Evolutionary conservation across 2,329 filamentous ascomycete genomes (phyloP).

Genomic region (Penicillium decumbens): DNA sequence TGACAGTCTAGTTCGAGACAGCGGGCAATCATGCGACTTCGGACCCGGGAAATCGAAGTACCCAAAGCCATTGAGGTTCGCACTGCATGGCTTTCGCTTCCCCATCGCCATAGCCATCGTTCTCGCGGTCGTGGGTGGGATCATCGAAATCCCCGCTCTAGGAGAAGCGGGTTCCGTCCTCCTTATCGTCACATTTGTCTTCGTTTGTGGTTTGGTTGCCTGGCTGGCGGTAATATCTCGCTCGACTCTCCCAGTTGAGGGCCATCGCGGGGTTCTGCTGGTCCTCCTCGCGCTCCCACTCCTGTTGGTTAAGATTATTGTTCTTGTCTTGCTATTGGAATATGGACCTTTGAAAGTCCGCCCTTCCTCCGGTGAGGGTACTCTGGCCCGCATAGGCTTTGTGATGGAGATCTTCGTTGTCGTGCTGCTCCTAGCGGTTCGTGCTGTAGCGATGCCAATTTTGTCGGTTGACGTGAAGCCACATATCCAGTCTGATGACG

Average conservation of each 20-base stretch:
- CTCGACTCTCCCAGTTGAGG: slow-evolving; percentile 14
- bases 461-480: slow-evolving; percentile 1
- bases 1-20: slow-evolving; percentile 1
- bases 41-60: slow-evolving; percentile 26
- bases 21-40: slow-evolving; percentile 25
- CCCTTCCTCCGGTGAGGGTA: slow-evolving; percentile 11
- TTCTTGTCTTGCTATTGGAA: slow-evolving; percentile 21
- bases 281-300: slow-evolving; percentile 20
- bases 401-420: slow-evolving; percentile 26
- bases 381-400: slow-evolving; percentile 23
- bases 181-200: slow-evolving; percentile 22
- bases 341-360: slow-evolving; percentile 19
- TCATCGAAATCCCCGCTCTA: slow-evolving; percentile 15
- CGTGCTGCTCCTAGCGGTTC: slow-evolving; percentile 18
- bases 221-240: slow-evolving; percentile 21
- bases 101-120: slow-evolving; percentile 23
- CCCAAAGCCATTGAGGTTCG: slow-evolving; percentile 18
- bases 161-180: slow-evolving; percentile 18
- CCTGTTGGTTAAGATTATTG: slow-evolving; percentile 17
- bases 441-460: slow-evolving; percentile 22
- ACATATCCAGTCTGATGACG: background rate
- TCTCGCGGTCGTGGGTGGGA: slow-evolving; percentile 20
- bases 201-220: slow-evolving; percentile 19
- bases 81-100: slow-evolving; percentile 26
- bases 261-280: slow-evolving; percentile 18